A percentile compares a stretch with the other conserved stretches of the same genome.
These are phyloP conservation scores for Neurospora sp. DNA, from an alignment of 495 filamentous ascomycete species.

Conservation along the genomic window DNA sequence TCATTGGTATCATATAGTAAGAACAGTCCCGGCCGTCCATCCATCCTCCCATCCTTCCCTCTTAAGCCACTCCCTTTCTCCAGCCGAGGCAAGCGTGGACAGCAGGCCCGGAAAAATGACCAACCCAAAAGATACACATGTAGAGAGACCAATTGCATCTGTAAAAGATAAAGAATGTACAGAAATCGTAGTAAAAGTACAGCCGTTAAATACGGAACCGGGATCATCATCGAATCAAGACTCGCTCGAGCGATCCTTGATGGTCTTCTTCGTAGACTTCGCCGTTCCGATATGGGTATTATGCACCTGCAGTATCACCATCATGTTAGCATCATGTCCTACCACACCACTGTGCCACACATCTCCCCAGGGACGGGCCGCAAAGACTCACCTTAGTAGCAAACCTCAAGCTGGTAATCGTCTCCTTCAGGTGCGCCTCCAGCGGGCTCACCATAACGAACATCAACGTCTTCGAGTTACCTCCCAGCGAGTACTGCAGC, in stretches of 20 bases:
- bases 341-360: background rate
- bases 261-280: constrained; percentile 55
- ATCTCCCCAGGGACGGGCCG: background rate
- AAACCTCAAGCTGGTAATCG: constrained; percentile 90
- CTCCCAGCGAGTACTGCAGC: constrained; percentile 87
- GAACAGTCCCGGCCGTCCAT: background rate
- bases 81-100: background rate
- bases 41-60: background rate
- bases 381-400: constrained; percentile 65
- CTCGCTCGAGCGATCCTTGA: constrained; percentile 7
- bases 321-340: background rate
- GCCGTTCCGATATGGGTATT: constrained; percentile 86
- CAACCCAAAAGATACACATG: background rate
- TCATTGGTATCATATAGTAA: background rate
- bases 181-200: background rate
- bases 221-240: constrained; percentile 1
- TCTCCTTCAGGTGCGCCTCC: constrained; percentile 85
- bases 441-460: constrained; percentile 96
- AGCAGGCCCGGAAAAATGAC: background rate
- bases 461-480: constrained; percentile 97
- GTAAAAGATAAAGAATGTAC: background rate
- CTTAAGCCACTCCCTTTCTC: background rate
- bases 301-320: constrained; percentile 43
- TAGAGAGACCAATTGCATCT: background rate
- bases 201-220: background rate